Evolutionary conservation across 1,284 basidiomycete genomes (phyloP), one percentile per base, ranked within the genome.

Genomic region (Ganoderma meredithae): DNA sequence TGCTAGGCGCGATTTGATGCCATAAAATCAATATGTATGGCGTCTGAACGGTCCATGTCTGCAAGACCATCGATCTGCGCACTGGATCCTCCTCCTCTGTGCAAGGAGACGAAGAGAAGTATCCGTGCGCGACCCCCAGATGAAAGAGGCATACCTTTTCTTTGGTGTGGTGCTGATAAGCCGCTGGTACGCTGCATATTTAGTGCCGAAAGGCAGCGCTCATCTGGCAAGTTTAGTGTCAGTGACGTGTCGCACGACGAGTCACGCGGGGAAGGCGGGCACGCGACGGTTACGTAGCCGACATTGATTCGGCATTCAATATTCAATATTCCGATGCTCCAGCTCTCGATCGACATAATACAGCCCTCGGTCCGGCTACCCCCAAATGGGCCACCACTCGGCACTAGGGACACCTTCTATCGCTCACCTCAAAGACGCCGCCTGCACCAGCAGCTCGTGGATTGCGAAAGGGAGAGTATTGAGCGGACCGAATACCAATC

Each of bases 31-130:
- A 9, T 39, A 39, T 39, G 36, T 8, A 22, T 22, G 6, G 47
- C n/a, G n/a, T n/a, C n/a, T n/a, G n/a, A n/a, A n/a, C n/a, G 22
- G 6, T 44, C 17, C 44, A 47, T 47, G 44, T 22, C 47, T 10
- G 10, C 25, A 13, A 25, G 8, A 22, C 13, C 47, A 25, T 52
- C 22, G 22, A 25, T 25, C 13, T 25, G 47, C 22, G 13, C 47
- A 12, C 25, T 52, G 47, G 22, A 25, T 22, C 25, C 47, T 9
- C n/a, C n/a, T 12, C n/a, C n/a, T 12, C 22, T 25, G 22, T 52
- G 47, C 22, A 25, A 22, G 47, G 47, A 52, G 47, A 25, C 47
- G 47, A 52, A 52, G 47, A 52, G 47, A 52, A 52, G 47, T 27
- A 27, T 25, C 12, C 22, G 47, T 27, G 47, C 22, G 13, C 22